Conservation (phyloP, 1,284 basidiomycete genomes). For the Rhodotorula mucilaginosa region DNA sequence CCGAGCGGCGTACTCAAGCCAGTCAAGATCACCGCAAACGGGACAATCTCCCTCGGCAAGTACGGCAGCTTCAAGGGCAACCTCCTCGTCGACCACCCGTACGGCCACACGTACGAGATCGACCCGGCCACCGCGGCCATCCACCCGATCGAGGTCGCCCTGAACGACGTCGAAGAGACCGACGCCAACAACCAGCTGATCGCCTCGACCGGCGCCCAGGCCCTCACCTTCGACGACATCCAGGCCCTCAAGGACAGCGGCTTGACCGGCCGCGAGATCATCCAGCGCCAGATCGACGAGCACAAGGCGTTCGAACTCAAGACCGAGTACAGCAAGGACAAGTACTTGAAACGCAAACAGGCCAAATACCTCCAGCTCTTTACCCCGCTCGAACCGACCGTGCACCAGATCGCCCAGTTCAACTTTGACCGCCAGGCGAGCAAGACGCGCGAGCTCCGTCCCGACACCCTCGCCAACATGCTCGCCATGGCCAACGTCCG, state of each 20-base stretch:
- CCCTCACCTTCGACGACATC: conserved; percentile 75
- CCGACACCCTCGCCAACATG: conserved; percentile 85
- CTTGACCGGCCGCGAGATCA: conserved; percentile 81
- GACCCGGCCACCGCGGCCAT: conserved; percentile 40
- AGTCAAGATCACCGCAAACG: conserved; percentile 60
- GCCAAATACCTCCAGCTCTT: conserved; percentile 86
- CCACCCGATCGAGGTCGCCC: conserved; percentile 16
- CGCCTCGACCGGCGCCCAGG: conserved; percentile 67
- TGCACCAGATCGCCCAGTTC: conserved; percentile 83
- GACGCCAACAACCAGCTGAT: conserved; percentile 85
- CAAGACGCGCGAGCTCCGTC: conserved; percentile 77
- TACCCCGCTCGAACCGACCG: conserved; percentile 80
- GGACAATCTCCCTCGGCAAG: conserved; percentile 64
- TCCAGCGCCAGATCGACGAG: conserved; percentile 83
- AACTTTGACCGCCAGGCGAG: conserved; percentile 72
- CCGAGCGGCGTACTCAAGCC: conserved; percentile 68
- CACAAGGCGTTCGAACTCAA: conserved; percentile 87
- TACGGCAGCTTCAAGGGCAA: conserved; percentile 68
- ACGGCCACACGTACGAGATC: conserved; percentile 75
- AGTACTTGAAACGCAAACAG: conserved; percentile 90
- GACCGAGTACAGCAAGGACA: conserved; percentile 95
- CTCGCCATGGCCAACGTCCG: conserved; percentile 77
- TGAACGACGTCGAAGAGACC: conserved; percentile 61
- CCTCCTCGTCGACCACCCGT: conserved; percentile 68
- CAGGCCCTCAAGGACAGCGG: conserved; percentile 73